These are phyloP conservation scores for Phytophthora pini DNA, from an alignment of 352 stramenopile species.

Conservation along the genomic window DNA sequence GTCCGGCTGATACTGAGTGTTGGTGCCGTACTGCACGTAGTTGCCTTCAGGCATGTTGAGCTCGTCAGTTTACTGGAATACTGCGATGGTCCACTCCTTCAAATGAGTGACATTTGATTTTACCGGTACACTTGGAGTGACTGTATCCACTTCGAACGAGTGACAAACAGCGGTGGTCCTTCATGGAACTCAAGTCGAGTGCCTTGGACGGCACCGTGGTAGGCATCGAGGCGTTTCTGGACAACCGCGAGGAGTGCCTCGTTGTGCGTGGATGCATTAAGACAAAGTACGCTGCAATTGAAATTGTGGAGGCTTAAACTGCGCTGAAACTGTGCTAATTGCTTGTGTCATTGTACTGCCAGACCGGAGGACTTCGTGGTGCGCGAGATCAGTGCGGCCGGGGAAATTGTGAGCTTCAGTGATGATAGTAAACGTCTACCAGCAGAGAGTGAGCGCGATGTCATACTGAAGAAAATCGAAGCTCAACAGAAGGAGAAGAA, in stretches of 20 bases:
- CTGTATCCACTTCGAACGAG: neutral
- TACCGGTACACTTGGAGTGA: neutral
- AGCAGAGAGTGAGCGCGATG: slow-evolving; percentile 40
- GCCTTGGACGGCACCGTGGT: slow-evolving; percentile 35
- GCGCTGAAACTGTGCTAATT: too few species aligned
- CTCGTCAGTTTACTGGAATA: neutral
- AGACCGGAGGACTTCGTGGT: slow-evolving; percentile 75
- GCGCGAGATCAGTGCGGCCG: slow-evolving; percentile 59
- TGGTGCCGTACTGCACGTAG: slow-evolving; percentile 30
- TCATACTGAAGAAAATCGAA: slow-evolving; percentile 40
- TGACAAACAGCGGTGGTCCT: neutral
- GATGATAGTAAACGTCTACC: slow-evolving; percentile 36
- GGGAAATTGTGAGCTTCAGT: slow-evolving; percentile 49
- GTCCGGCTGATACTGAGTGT: neutral
- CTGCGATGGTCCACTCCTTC: neutral
- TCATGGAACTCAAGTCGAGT: slow-evolving; percentile 2
- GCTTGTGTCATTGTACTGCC: slow-evolving; percentile 4
- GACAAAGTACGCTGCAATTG: slow-evolving; percentile 40
- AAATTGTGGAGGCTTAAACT: neutral
- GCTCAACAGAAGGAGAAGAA: slow-evolving; percentile 44
- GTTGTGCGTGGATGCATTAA: slow-evolving; percentile 53
- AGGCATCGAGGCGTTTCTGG: slow-evolving; percentile 58
- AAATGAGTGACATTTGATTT: neutral
- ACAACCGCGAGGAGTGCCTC: slow-evolving; percentile 10
- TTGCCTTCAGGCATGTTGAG: slow-evolving; percentile 13